Conservation (phyloP, 257 asterid species). For the Mitragyna speciosa region DNA sequence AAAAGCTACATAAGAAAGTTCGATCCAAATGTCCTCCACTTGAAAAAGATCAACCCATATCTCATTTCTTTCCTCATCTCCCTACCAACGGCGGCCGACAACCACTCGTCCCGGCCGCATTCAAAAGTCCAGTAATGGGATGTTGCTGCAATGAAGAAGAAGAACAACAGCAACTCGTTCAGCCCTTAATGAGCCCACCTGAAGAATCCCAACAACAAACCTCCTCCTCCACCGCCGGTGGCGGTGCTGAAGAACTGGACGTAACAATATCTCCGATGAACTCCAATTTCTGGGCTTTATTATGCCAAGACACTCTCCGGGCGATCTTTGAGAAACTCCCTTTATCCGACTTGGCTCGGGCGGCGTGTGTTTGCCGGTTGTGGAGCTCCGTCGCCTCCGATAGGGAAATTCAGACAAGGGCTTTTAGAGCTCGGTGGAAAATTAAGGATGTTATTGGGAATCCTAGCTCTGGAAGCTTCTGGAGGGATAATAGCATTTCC, state of each 20-base stretch:
- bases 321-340: constrained; percentile 65
- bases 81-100: background rate
- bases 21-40: background rate
- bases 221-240: constrained; percentile 21
- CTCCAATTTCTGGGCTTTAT: constrained; percentile 76
- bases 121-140: constrained; percentile 20
- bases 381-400: constrained; percentile 84
- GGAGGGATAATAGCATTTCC: constrained; percentile 81
- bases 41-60: too few species aligned
- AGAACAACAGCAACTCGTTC: constrained; percentile 26
- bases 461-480: constrained; percentile 79
- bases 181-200: constrained; percentile 21
- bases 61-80: constrained; percentile 12
- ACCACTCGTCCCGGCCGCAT: background rate
- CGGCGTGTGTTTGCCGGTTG: constrained; percentile 80
- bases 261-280: constrained; percentile 76
- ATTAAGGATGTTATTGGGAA: constrained; percentile 67
- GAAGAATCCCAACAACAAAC: background rate
- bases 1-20: background rate
- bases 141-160: constrained; percentile 40
- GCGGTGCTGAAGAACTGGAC: constrained; percentile 1
- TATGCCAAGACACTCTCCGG: constrained; percentile 80
- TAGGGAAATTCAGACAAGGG: constrained; percentile 62
- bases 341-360: constrained; percentile 69
- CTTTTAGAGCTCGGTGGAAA: constrained; percentile 86